Conservation (phyloP, 345 rosid genomes). For the Eutrema heterophyllum region DNA sequence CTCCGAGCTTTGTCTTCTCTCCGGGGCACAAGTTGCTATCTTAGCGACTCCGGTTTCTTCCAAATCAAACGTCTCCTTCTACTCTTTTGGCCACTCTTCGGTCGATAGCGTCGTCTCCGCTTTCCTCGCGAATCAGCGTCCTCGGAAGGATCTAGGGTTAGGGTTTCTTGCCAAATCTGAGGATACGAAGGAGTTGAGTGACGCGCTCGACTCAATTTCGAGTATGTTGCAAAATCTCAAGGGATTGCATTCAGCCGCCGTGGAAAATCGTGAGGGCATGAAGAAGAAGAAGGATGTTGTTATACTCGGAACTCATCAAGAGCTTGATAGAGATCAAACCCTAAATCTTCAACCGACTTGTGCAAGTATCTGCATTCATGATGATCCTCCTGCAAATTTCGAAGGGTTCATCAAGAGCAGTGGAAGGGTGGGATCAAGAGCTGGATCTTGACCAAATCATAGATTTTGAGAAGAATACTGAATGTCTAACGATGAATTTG, state of each 20-base stretch:
- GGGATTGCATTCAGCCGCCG: not conserved
- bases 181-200: not conserved
- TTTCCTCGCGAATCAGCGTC: constrained; percentile 3
- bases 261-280: not conserved
- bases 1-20: constrained; percentile 11
- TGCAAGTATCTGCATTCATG: not conserved
- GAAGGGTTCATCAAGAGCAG: not conserved
- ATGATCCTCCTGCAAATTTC: not conserved
- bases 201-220: not conserved
- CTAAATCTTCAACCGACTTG: not conserved
- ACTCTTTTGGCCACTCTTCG: constrained; percentile 25
- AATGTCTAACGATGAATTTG: not conserved
- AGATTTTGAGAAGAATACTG: not conserved
- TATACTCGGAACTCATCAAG: not conserved
- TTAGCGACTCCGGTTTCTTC: not conserved
- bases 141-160: not conserved
- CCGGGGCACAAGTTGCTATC: constrained; percentile 6
- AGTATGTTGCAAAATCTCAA: not conserved
- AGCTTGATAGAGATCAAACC: not conserved
- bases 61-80: not conserved
- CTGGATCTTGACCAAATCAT: not conserved
- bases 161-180: not conserved
- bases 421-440: not conserved
- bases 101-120: constrained; percentile 12
- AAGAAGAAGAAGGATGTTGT: not conserved